Evolutionary conservation across 1,284 basidiomycete species (phyloP), one percentile per base, ranked within the genome.

Genomic region (Rugosomyces carneus): DNA sequence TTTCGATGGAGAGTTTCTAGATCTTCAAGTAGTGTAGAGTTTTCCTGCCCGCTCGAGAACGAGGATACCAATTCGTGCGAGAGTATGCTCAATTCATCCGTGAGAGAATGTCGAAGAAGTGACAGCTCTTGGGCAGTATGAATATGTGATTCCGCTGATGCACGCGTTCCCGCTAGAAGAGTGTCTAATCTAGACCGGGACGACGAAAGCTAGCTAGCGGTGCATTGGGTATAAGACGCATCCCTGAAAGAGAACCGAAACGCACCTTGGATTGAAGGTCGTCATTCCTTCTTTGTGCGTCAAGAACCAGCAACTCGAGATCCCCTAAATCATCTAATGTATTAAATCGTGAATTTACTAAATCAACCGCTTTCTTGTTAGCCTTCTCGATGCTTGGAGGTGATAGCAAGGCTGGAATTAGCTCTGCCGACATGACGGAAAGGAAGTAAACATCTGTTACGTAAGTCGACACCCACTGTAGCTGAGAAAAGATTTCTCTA

Each of bases 1-100:
- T 76, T 77, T 45, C 77, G 71, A 59, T 90, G 86, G 46, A 89
- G 64, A 0, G 73, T 75, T 59, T 93, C 88, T 50, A 93, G 71
- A 32, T 82, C 82, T 64, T 94, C 88, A n/a, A 94, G 68, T 9
- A 91, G 66, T 0, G 84, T 87, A 1, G 80, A 69, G 34, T 68
- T 60, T 26, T 61, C 65, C 3, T 73, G 70, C 31, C 67, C 70
- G 16, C 67, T 70, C 8, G 70, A 69, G 23, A 77, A 54, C 0
- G 76, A 66, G 0, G 86, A 84, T 35, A 80, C 66, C n/a, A 90
- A 69, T 47, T 80, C 75, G 50, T 79, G 67, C 40, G 81, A 76
- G 50, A 94, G 69, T 58, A 81, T 72, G 34, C 78, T 65, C 46
- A 91, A 69, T 63, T 93, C 81, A 66, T 93, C 80, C 48, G 84